Evolutionary conservation across 768 basidiomycete species (phyloP), one percentile per base, ranked within the genome.

Genomic region (Lactarius deliciosus): DNA sequence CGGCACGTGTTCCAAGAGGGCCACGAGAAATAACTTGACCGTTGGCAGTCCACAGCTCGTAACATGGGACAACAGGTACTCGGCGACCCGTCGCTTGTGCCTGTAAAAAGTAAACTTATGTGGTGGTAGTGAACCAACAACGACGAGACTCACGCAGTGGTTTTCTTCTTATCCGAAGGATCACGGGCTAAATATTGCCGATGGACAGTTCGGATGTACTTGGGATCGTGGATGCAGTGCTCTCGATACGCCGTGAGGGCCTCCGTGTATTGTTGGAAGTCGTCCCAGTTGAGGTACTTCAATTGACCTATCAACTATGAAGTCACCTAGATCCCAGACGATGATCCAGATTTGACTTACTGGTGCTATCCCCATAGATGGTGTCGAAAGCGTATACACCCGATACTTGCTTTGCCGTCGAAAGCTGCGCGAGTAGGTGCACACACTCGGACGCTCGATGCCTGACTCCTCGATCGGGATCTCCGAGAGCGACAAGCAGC

Each of bases 1-100:
- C 4, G 83, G 78, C 45, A 90, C 78, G 10, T 78, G 76, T 32
- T 79, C 72, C 11, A 86, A 63, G 40, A 79, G 76, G 5, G 69
- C 76, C 20, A 98, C 79, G 0, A 98, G 76, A 13, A 77, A 73
- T 13, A 84, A 73, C 66, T 87, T 85, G 20, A 83, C 81, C 1
- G 72, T 65, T 2, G 83, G 75, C 3, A 83, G 73, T 2, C 80
- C 76, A 69, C 90, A 83, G 5, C 85, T 82, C 57, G 82, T 81
- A 69, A 90, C 80, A 74, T 98, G 96, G 1, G 95, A 95, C 7
- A 92, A 77, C 0, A 97, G 75, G 75, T 84, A 94, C 73, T 89
- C 92, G 50, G 92, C 72, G 53, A 95, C 78, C 15, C 87, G 83
- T 67, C 84, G 83, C 73, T 86, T 91, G 75, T 88, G 87, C 63